phyloP scores from a whole-genome alignment of 306 rosid genomes.

The Inga leiocalycina region DNA sequence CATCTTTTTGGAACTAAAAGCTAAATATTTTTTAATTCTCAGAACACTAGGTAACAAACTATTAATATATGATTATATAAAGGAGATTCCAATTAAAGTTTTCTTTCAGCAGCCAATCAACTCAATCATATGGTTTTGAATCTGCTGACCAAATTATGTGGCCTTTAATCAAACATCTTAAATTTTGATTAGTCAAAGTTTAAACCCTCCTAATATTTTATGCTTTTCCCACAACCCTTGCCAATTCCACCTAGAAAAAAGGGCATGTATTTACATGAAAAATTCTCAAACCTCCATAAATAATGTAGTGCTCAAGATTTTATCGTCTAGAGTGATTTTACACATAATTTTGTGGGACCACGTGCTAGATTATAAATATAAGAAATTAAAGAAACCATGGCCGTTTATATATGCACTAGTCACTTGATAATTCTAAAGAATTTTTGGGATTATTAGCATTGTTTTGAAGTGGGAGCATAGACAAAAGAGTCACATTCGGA shows the following conservation, averaged over 20 bases:
- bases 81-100: neutral
- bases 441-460: neutral
- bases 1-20: neutral
- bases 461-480: constrained; percentile 33
- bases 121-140: neutral
- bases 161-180: neutral
- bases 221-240: constrained; percentile 44
- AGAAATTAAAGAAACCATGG: neutral
- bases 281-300: constrained; percentile 16
- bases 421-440: neutral
- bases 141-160: neutral
- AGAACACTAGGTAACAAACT: neutral
- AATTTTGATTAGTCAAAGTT: constrained; percentile 36
- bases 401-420: neutral
- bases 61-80: neutral
- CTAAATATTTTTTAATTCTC: neutral
- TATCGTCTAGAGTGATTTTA: neutral
- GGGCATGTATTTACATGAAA: neutral
- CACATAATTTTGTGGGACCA: neutral
- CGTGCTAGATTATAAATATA: neutral
- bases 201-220: constrained; percentile 29
- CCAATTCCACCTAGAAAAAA: constrained; percentile 42
- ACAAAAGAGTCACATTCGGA: constrained; percentile 66
- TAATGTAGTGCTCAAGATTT: neutral
- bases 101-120: neutral